Evolutionary conservation across 2,329 filamentous ascomycete species (phyloP).

Genomic region (Furcasterigmium sp.): DNA sequence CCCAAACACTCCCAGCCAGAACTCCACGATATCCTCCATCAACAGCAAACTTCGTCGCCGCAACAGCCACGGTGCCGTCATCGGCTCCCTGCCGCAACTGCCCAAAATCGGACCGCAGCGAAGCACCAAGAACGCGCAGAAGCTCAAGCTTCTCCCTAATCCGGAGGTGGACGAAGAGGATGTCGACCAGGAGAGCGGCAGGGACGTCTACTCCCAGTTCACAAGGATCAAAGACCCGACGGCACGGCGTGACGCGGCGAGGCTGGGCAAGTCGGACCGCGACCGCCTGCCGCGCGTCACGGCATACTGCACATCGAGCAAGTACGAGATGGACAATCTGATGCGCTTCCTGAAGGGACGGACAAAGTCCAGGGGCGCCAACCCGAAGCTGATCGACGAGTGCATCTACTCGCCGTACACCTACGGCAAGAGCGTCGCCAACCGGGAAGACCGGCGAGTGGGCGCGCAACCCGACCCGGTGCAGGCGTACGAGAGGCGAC

Average conservation of each 20-base stretch:
- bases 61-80: slow-evolving; percentile 66
- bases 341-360: slow-evolving; percentile 89
- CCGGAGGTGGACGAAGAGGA: slow-evolving; percentile 75
- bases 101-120: slow-evolving; percentile 88
- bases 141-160: slow-evolving; percentile 93
- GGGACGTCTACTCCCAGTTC: slow-evolving; percentile 97
- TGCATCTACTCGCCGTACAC: slow-evolving; percentile 95
- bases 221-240: slow-evolving; percentile 96
- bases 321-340: slow-evolving; percentile 83
- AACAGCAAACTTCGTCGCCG: slow-evolving; percentile 84
- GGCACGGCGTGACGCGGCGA: slow-evolving; percentile 83
- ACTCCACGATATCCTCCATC: slow-evolving; percentile 63
- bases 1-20: slow-evolving; percentile 28
- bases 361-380: slow-evolving; percentile 69
- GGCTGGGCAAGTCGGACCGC: slow-evolving; percentile 88
- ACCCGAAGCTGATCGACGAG: slow-evolving; percentile 91
- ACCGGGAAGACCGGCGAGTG: slow-evolving; percentile 20
- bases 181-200: slow-evolving; percentile 80
- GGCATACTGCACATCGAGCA: slow-evolving; percentile 91
- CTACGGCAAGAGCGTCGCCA: slow-evolving; percentile 53
- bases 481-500: slow-evolving; percentile 58
- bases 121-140: slow-evolving; percentile 93
- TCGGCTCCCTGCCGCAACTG: slow-evolving; percentile 14
- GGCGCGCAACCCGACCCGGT: slow-evolving; percentile 27
- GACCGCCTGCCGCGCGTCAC: slow-evolving; percentile 85